Evolutionary conservation across 169 alveolate species (phyloP).

Genomic region (Eimeria sp.): DNA sequence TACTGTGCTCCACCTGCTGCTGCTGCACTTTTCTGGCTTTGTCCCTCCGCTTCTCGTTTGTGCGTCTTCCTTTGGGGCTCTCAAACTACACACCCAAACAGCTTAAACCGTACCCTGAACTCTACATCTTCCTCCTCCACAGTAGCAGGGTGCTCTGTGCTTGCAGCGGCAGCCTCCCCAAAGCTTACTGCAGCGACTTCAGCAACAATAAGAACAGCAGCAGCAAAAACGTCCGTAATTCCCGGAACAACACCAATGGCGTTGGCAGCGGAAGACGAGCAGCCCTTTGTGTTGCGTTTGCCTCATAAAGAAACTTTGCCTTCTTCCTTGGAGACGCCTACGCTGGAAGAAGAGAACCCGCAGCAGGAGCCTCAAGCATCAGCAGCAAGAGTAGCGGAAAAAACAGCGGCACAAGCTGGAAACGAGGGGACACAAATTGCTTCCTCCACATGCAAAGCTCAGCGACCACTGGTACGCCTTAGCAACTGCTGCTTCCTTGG

Average conservation of each 20-base stretch:
- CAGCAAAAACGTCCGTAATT: neutral
- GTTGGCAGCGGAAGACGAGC: neutral
- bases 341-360: neutral
- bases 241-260: neutral
- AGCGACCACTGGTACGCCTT: conserved; percentile 15
- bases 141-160: neutral
- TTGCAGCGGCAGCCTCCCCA: conserved; percentile 27
- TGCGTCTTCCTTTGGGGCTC: neutral
- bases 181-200: neutral
- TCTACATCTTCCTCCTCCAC: neutral
- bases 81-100: neutral
- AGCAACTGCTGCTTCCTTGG: neutral
- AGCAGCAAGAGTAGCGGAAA: neutral
- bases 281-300: conserved; percentile 54
- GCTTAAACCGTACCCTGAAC: neutral
- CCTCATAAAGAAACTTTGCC: conserved; percentile 54
- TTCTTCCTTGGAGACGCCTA: conserved; percentile 41
- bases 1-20: neutral
- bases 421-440: conserved; percentile 2
- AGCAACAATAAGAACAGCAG: neutral
- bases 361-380: conserved; percentile 27
- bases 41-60: neutral
- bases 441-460: neutral
- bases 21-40: neutral
- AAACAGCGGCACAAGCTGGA: neutral